Conservation (phyloP, 306 rosid genomes). For the Cicer arietinum region DNA sequence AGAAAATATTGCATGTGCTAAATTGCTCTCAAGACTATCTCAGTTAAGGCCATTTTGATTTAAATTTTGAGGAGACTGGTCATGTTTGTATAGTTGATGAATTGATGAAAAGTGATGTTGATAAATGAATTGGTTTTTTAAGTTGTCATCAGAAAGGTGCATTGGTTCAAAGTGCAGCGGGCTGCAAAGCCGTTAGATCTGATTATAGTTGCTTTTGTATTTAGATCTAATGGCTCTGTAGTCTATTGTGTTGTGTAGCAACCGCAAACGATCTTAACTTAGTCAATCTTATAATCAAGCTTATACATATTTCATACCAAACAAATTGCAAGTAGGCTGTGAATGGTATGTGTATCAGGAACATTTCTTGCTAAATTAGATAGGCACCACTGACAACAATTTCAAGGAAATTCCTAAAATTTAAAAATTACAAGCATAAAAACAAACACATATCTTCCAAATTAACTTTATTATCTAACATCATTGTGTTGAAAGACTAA, state of each 20-base stretch:
- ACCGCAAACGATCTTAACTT: too few relatives aligned
- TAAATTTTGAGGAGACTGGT: background rate
- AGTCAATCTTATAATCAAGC: too few relatives aligned
- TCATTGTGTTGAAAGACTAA: too few relatives aligned
- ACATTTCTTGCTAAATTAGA: background rate
- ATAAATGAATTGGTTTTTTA: too few relatives aligned
- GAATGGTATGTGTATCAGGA: background rate
- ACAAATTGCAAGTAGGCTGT: background rate
- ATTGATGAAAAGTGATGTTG: too few relatives aligned
- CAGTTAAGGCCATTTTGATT: conserved; percentile 7
- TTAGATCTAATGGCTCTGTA: background rate
- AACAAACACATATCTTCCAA: background rate
- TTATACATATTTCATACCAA: background rate
- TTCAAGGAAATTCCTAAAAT: background rate
- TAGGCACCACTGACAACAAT: background rate
- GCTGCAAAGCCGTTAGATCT: background rate
- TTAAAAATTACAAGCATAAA: background rate
- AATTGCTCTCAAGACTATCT: background rate
- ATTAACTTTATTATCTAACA: too few relatives aligned
- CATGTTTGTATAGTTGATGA: too few relatives aligned
- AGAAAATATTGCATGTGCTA: conserved; percentile 19
- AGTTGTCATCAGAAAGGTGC: too few relatives aligned
- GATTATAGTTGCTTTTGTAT: background rate
- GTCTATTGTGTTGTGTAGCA: background rate
- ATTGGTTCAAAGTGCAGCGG: too few relatives aligned